phyloP scores from a whole-genome alignment of 768 basidiomycete genomes.

The Rhizopogon rudus region DNA sequence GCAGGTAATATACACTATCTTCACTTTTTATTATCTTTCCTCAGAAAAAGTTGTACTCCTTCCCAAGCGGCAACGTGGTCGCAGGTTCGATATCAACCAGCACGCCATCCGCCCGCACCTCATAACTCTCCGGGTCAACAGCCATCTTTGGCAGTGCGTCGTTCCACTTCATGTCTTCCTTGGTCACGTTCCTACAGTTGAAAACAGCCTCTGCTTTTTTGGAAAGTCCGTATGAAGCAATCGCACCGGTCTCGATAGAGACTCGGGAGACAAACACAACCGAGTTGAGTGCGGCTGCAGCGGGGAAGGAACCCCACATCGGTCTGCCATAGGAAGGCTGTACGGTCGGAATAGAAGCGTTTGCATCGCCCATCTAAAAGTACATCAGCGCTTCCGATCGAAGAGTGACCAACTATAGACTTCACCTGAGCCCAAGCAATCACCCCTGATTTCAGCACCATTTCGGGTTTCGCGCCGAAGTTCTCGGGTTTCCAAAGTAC shows the following conservation, averaged over 20 bases:
- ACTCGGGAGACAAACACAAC: conserved; percentile 80
- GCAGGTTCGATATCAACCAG: conserved; percentile 77
- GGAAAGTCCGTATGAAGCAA: conserved; percentile 61
- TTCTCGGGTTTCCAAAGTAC: conserved; percentile 94
- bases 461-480: conserved; percentile 90
- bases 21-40: background rate
- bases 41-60: conserved; percentile 80
- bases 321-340: conserved; percentile 83
- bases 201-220: conserved; percentile 75
- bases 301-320: conserved; percentile 88
- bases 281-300: conserved; percentile 80
- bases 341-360: conserved; percentile 93
- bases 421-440: conserved; percentile 86
- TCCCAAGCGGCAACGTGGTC: conserved; percentile 58
- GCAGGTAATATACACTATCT: background rate
- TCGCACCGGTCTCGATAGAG: conserved; percentile 54
- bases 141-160: conserved; percentile 71
- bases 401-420: background rate
- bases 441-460: conserved; percentile 93
- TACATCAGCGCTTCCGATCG: background rate
- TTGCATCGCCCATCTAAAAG: conserved; percentile 89
- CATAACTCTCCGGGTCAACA: conserved; percentile 92
- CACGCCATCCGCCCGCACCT: conserved; percentile 75
- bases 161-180: conserved; percentile 96
- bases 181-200: conserved; percentile 68